Percentiles rank a stretch among this genome's conserved stretches.
These are phyloP conservation scores for Fusarium euwallaceae DNA, from an alignment of 2,329 filamentous ascomycete species.

Conservation along the genomic window DNA sequence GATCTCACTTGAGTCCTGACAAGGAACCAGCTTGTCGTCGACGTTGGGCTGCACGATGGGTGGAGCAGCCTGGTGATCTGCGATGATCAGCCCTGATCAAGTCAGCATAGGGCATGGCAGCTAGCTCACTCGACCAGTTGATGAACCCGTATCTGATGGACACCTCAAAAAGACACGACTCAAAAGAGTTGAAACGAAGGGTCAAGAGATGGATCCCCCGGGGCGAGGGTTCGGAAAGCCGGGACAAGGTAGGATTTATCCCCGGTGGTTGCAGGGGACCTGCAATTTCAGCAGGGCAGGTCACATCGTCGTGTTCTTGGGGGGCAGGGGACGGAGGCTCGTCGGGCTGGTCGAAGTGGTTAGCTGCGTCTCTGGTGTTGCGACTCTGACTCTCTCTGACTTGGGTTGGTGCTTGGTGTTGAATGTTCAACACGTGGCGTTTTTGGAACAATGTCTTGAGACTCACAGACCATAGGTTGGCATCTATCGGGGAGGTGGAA, in stretches of 20 bases:
- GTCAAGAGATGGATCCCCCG: slow-evolving; percentile 5
- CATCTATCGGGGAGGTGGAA: not conserved
- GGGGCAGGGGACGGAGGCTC: not conserved
- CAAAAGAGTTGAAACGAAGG: slow-evolving; percentile 1
- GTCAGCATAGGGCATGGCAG: not conserved
- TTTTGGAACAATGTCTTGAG: not conserved
- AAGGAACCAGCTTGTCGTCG: not conserved
- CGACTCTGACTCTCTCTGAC: not conserved
- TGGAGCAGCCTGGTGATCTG: slow-evolving; percentile 6
- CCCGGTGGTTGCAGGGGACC: not conserved
- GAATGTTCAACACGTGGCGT: slow-evolving; percentile 1
- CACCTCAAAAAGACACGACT: not conserved
- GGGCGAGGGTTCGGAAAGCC: slow-evolving; percentile 3
- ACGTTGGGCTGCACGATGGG: not conserved
- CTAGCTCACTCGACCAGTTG: not conserved
- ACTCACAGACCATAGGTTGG: not conserved
- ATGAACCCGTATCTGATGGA: not conserved
- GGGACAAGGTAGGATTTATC: slow-evolving; percentile 10
- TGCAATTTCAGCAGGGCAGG: slow-evolving; percentile 12
- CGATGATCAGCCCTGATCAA: slow-evolving; percentile 1
- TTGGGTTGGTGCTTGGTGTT: not conserved
- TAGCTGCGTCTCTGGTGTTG: not conserved
- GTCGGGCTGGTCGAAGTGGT: not conserved
- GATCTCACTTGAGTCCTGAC: not conserved
- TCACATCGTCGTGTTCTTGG: slow-evolving; percentile 4